These are phyloP conservation scores for Nakaseomyces kungkrabaensis DNA, from an alignment of 1,139 yeast species.

Conservation along the genomic window DNA sequence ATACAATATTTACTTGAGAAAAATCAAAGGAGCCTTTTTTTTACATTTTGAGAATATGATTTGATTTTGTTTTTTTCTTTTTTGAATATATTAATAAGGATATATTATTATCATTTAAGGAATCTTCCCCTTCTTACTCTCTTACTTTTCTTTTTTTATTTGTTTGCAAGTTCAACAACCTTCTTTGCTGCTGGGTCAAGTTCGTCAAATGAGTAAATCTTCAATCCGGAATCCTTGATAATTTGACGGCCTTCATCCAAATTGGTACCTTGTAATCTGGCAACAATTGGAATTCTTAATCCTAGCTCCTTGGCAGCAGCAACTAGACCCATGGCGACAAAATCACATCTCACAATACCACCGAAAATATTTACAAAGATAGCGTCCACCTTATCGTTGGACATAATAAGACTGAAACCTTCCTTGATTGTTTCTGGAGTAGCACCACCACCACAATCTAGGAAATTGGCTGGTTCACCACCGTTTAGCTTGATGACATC, in stretches of 20 bases:
- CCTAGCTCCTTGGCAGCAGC: conserved; percentile 86
- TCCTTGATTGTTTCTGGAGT: conserved; percentile 96
- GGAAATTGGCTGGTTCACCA: conserved; percentile 97
- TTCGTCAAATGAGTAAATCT: conserved; percentile 85
- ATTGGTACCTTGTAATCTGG: conserved; percentile 97
- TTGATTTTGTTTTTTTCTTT: no score
- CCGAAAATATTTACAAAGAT: conserved; percentile 98
- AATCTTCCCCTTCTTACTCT: no score
- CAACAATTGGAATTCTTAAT: conserved; percentile 89
- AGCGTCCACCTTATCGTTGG: conserved; percentile 86
- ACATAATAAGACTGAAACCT: conserved; percentile 87
- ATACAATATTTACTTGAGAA: no score
- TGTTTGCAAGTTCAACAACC: conserved; percentile 64
- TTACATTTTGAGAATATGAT: no score
- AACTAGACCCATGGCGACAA: conserved; percentile 94
- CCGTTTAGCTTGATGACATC: conserved; percentile 97
- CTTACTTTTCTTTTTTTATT: neutral
- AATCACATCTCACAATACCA: conserved; percentile 98
- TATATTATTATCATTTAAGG: no score
- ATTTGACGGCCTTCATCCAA: conserved; percentile 80
- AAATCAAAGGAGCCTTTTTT: no score
- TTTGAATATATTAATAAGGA: no score
- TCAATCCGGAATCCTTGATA: conserved; percentile 81
- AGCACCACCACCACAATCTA: conserved; percentile 99
- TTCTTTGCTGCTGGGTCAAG: conserved; percentile 96